Percentiles rank a stretch among this genome's conserved stretches.
Conservation (phyloP, 306 rosid genomes). For the Herpetospermum pedunculosum region DNA sequence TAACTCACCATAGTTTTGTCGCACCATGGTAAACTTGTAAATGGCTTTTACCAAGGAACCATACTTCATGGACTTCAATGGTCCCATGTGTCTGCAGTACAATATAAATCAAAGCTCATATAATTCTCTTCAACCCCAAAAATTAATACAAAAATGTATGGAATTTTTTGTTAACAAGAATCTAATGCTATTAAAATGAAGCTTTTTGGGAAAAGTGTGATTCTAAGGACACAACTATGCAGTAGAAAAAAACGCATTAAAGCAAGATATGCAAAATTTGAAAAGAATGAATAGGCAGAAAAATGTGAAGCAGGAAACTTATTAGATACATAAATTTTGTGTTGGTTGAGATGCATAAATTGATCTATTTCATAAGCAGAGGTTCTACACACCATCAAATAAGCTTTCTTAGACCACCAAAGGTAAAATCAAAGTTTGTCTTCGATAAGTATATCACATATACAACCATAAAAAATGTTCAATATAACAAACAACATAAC, state of each 20-base stretch:
- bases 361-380: not conserved
- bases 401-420: not conserved
- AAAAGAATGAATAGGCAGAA: not conserved
- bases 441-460: not conserved
- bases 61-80: slow-evolving; percentile 48
- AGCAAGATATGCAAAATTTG: not conserved
- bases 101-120: slow-evolving; percentile 4
- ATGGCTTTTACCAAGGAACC: slow-evolving; percentile 70
- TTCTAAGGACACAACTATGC: not conserved
- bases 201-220: not conserved
- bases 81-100: slow-evolving; percentile 67
- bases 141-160: not conserved
- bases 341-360: not conserved
- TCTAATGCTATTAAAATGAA: not conserved
- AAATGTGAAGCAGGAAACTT: not conserved
- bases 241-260: not conserved
- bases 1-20: slow-evolving; percentile 64
- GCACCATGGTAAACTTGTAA: slow-evolving; percentile 47
- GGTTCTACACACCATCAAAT: not conserved
- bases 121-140: not conserved
- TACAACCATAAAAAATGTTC: not conserved
- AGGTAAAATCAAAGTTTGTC: not conserved
- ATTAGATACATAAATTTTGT: not conserved
- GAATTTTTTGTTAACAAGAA: not conserved
- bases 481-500: not conserved